phyloP scores from a whole-genome alignment of 2,329 filamentous ascomycete genomes.

The Daldinia eschscholtzii region DNA sequence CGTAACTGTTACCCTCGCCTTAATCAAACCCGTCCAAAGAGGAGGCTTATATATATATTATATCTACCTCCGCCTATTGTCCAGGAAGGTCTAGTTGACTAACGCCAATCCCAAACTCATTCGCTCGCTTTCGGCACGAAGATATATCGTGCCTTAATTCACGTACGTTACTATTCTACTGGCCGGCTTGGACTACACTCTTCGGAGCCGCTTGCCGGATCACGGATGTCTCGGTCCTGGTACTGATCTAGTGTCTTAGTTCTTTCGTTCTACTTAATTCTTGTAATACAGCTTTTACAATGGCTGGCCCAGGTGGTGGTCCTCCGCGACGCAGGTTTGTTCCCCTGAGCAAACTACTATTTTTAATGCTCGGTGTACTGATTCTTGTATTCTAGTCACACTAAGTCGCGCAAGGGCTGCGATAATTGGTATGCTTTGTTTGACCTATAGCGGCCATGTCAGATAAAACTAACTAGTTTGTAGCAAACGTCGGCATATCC shows the following conservation, averaged over 20 bases:
- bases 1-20: constrained; percentile 25
- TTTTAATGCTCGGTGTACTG: constrained; percentile 33
- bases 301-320: constrained; percentile 95
- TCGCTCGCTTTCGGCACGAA: constrained; percentile 52
- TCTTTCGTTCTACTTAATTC: constrained; percentile 54
- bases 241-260: constrained; percentile 51
- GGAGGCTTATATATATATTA: constrained; percentile 31
- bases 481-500: constrained; percentile 92
- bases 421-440: constrained; percentile 78
- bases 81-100: constrained; percentile 44
- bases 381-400: constrained; percentile 75
- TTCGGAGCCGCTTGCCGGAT: constrained; percentile 17
- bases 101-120: constrained; percentile 42
- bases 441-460: constrained; percentile 7
- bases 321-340: constrained; percentile 79
- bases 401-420: constrained; percentile 98
- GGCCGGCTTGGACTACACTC: constrained; percentile 19
- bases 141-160: constrained; percentile 47
- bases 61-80: constrained; percentile 38
- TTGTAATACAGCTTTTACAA: constrained; percentile 61
- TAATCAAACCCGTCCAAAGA: constrained; percentile 41
- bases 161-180: constrained; percentile 42
- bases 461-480: constrained; percentile 40
- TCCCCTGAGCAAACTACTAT: constrained; percentile 25
- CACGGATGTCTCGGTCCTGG: constrained; percentile 28